A percentile compares a stretch with the other conserved stretches of the same genome.
Conservation (phyloP, 164 flowering plant species). For the Paratinospora sagittata region DNA sequence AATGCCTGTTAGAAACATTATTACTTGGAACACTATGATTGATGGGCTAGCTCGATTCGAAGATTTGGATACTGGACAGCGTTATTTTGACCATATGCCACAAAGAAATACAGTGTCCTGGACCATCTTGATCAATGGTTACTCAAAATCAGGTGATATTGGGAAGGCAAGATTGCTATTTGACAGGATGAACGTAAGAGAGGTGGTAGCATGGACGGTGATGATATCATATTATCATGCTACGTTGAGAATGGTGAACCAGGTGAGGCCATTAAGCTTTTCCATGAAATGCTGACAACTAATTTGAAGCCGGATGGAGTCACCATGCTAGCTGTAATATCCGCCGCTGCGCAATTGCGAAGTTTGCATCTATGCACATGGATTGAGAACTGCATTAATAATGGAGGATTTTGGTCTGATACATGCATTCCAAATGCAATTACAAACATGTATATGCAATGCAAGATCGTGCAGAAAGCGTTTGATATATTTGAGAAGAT, state of each 20-base stretch:
- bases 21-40: conserved; percentile 18
- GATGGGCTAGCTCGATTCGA: conserved; percentile 17
- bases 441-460: conserved; percentile 17
- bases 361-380: conserved; percentile 12
- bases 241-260: conserved; percentile 18
- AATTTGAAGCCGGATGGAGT: conserved; percentile 8
- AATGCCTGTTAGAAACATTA: conserved; percentile 20
- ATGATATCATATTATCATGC: conserved; percentile 17
- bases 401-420: conserved; percentile 9
- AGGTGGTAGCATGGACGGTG: conserved; percentile 19
- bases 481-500: conserved; percentile 8
- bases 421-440: conserved; percentile 10
- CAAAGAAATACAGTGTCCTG: conserved; percentile 10
- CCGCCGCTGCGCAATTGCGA: conserved; percentile 11
- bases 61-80: conserved; percentile 3
- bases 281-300: conserved; percentile 14
- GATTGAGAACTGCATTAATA: conserved; percentile 11
- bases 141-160: conserved; percentile 13
- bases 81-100: conserved; percentile 15
- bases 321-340: conserved; percentile 11
- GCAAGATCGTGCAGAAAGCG: conserved; percentile 14
- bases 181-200: conserved; percentile 13
- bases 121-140: conserved; percentile 19
- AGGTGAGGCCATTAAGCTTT: conserved; percentile 11
- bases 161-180: conserved; percentile 14